Percentiles rank a stretch among this genome's conserved stretches.
phyloP scores from a whole-genome alignment of 768 basidiomycete species.

The Podaxis carcinomalis region DNA sequence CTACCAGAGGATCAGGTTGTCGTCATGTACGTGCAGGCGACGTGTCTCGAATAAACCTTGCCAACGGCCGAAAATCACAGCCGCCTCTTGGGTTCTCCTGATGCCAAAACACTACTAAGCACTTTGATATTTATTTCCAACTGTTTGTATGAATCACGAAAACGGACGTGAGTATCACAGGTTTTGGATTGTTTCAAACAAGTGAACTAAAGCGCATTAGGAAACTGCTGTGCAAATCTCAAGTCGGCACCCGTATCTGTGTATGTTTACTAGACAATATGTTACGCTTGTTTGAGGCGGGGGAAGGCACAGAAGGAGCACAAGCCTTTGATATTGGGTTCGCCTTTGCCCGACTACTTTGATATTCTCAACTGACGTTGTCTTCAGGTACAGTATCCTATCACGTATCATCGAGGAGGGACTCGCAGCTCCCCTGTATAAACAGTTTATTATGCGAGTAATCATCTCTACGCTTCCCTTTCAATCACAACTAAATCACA shows the following conservation, averaged over 20 bases:
- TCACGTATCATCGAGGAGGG: constrained; percentile 57
- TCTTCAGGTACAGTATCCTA: constrained; percentile 59
- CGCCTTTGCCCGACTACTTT: constrained; percentile 15
- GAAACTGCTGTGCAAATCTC: constrained; percentile 45
- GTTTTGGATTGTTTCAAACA: constrained; percentile 6
- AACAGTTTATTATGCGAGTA: constrained; percentile 56
- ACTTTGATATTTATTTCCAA: constrained; percentile 71
- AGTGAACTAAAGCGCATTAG: constrained; percentile 28
- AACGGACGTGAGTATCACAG: constrained; percentile 47
- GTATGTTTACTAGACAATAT: constrained; percentile 67
- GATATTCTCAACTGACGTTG: constrained; percentile 7
- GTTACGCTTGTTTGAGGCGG: constrained; percentile 63
- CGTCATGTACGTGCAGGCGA: constrained; percentile 51
- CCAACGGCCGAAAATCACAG: constrained; percentile 20
- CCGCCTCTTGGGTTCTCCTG: constrained; percentile 61
- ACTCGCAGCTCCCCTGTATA: constrained; percentile 56
- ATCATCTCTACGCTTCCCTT: neutral
- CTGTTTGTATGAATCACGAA: constrained; percentile 53
- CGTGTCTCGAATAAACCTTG: neutral
- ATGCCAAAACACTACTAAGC: constrained; percentile 55
- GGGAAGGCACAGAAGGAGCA: constrained; percentile 58
- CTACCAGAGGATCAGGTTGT: constrained; percentile 72
- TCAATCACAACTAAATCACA: constrained; percentile 5
- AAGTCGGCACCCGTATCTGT: constrained; percentile 61
- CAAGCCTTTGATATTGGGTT: constrained; percentile 78